phyloP scores from a whole-genome alignment of 768 basidiomycete genomes.

The Podaxis mareebaensis region DNA sequence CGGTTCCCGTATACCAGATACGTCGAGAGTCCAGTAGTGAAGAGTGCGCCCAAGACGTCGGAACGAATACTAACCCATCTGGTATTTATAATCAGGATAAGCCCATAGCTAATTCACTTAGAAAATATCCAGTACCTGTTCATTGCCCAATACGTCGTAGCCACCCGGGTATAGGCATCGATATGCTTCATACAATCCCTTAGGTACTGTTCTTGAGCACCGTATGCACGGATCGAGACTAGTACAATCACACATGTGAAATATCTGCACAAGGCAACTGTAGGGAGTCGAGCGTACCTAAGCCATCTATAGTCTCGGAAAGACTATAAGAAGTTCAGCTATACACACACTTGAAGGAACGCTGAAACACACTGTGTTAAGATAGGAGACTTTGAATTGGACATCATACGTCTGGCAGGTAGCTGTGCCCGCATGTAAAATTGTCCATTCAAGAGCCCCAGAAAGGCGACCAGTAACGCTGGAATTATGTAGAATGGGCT shows the following conservation, averaged over 20 bases:
- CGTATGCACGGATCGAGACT: slow-evolving; percentile 65
- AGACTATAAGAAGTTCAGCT: neutral
- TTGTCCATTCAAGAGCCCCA: slow-evolving; percentile 43
- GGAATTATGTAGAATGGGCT: slow-evolving; percentile 45
- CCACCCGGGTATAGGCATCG: slow-evolving; percentile 50
- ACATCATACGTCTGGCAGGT: slow-evolving; percentile 32
- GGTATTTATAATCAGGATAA: slow-evolving; percentile 28
- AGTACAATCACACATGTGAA: neutral
- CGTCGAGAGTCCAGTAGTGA: slow-evolving; percentile 53
- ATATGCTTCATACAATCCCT: slow-evolving; percentile 47
- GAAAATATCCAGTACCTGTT: neutral
- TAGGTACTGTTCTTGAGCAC: slow-evolving; percentile 50
- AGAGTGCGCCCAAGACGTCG: slow-evolving; percentile 56
- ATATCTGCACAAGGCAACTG: neutral
- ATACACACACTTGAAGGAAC: slow-evolving; percentile 21
- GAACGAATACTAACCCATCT: slow-evolving; percentile 50
- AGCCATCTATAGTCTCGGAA: slow-evolving; percentile 46
- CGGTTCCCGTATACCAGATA: slow-evolving; percentile 49
- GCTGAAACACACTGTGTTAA: slow-evolving; percentile 42
- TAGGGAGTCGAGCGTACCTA: slow-evolving; percentile 33
- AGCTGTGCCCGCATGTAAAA: slow-evolving; percentile 45
- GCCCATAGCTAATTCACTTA: slow-evolving; percentile 43
- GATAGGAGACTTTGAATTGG: slow-evolving; percentile 37
- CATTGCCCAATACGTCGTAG: slow-evolving; percentile 17
- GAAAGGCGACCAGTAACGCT: slow-evolving; percentile 36